Evolutionary conservation across 1,284 basidiomycete species (phyloP).

Genomic region (Ceratobasidium sp.): DNA sequence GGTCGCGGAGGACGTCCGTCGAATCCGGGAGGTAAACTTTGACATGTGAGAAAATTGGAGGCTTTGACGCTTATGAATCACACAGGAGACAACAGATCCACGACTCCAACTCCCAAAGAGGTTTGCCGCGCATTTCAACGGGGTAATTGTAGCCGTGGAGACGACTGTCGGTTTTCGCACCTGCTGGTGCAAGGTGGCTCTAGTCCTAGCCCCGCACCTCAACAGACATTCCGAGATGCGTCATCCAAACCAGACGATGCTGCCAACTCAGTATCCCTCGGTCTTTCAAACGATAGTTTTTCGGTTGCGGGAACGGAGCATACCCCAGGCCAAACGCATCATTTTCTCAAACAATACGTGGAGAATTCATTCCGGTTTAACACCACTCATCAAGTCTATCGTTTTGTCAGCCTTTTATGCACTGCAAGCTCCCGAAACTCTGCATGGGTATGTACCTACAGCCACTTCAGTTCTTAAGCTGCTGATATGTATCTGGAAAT

Average conservation of each 20-base stretch:
- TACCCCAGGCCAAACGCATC: conserved; percentile 67
- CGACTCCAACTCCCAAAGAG: background rate
- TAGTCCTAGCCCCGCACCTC: background rate
- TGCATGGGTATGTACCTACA: conserved; percentile 64
- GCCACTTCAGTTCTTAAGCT: background rate
- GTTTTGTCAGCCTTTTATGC: conserved; percentile 64
- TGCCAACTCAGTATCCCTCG: background rate
- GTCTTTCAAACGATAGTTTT: conserved; percentile 18
- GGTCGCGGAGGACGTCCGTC: background rate
- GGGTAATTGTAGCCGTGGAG: conserved; percentile 12
- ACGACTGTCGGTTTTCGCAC: background rate
- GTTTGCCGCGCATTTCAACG: conserved; percentile 6
- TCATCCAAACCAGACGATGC: background rate
- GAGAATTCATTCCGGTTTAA: conserved; percentile 63
- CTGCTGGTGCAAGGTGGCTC: background rate
- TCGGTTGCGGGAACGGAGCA: conserved; percentile 49
- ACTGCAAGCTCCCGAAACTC: conserved; percentile 64
- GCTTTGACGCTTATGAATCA: background rate
- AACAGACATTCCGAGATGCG: conserved; percentile 5
- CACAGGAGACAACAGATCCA: background rate
- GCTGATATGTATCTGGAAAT: conserved; percentile 28
- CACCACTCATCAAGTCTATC: conserved; percentile 61
- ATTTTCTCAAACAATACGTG: conserved; percentile 63
- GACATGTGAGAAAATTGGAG: background rate
- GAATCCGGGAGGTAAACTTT: background rate